A percentile compares a stretch with the other conserved stretches of the same genome.
These are phyloP conservation scores for Neocucurbitaria cava DNA, from an alignment of 2,329 filamentous ascomycete genomes.

Conservation along the genomic window DNA sequence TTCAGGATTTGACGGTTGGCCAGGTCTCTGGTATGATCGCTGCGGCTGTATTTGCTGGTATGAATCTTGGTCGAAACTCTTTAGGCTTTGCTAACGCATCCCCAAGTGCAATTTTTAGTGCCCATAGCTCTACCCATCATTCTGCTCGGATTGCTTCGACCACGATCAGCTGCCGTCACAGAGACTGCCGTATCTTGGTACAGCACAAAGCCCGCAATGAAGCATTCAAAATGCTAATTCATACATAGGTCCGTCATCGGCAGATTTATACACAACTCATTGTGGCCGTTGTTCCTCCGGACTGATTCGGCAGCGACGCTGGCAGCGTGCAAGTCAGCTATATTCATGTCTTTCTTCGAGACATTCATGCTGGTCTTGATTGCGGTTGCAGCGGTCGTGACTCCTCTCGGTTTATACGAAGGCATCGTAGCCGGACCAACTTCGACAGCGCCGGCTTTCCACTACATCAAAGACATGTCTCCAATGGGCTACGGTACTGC, in stretches of 20 bases:
- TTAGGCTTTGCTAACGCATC: neutral
- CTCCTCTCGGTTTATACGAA: constrained; percentile 57
- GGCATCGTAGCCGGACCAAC: constrained; percentile 32
- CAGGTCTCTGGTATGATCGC: constrained; percentile 53
- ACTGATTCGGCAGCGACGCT: constrained; percentile 45
- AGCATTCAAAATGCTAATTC: constrained; percentile 30
- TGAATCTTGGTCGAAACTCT: neutral
- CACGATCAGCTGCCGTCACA: constrained; percentile 2
- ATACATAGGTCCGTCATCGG: constrained; percentile 46
- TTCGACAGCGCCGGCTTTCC: constrained; percentile 36
- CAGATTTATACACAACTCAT: constrained; percentile 43
- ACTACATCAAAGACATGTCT: constrained; percentile 49
- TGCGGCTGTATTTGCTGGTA: constrained; percentile 45
- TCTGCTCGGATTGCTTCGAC: constrained; percentile 9
- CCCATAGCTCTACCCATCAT: constrained; percentile 12
- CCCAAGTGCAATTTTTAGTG: constrained; percentile 13
- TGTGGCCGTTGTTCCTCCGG: constrained; percentile 52
- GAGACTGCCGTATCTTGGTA: constrained; percentile 33
- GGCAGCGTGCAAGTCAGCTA: constrained; percentile 37
- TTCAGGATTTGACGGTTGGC: constrained; percentile 41
- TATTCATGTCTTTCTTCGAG: constrained; percentile 23
- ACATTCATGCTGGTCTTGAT: constrained; percentile 37
- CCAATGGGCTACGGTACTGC: constrained; percentile 52
- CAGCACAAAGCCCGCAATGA: neutral
- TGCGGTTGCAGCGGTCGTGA: constrained; percentile 54